Base-by-base conservation (phyloP, 805 yeast genomes). In the Diddensiella transvaalensis region DNA sequence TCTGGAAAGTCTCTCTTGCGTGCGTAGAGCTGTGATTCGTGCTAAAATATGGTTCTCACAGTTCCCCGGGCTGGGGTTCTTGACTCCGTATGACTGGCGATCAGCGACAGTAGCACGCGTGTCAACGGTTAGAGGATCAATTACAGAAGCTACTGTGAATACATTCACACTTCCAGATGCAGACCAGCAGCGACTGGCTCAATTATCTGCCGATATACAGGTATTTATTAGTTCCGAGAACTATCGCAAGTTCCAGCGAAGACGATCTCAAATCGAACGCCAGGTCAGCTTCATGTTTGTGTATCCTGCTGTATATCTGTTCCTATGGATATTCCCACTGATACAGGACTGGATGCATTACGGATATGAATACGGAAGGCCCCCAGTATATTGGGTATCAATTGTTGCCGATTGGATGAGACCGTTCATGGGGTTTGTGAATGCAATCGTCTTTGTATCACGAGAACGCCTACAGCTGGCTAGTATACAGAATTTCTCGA, bases 261-360 rank as follows among this genome's bases (percentile, higher is more conserved):
- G 91, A 22, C 80, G 87, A 54, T 65, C 75, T 19, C 75, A 77
- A 51, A 85, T 89, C 41, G 80, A 83, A 59, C 79, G 79, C 48
- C 95, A 88, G 64, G 79, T 87, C 75, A 81, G 81, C 56, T 73
- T 83, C 21, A 80, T 89, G 43, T 87, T 89, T 65, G 72, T 89
- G 40, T 89, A 89, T 63, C 97, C 97, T 3, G 68, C 84, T 36
- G 83, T 95, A 1, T 89, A 87, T 64, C 72, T 87, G 51, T 70
- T 84, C 19, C 65, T 88, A 40, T 89, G 97, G 97, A 60, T 83
- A 15, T 81, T 85, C 56, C 96, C 96, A 1, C 75, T 87, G 49
- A 74, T 83, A 4, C 71, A 78, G 30, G 85, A 84, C 56, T 71
- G 79, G 32, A n/a, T 50, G 19, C 33, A 42, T 23, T 43, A 39